Evolutionary conservation across 148 eudicot species (phyloP), one percentile per base, ranked within the genome.

Genomic region (Dysphania ambrosioides): DNA sequence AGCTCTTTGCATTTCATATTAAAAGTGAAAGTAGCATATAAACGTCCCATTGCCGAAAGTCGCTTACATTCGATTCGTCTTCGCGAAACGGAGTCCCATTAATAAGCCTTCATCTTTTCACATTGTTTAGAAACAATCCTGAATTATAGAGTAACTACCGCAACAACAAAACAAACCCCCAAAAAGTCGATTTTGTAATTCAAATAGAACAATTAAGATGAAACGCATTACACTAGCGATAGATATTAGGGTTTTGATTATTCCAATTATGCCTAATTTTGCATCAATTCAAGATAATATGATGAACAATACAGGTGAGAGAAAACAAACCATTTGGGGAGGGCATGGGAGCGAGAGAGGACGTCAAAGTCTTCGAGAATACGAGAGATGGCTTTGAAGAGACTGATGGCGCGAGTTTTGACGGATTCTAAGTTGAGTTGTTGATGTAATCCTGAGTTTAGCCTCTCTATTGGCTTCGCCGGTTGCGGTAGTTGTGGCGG

Each of bases 391-490:
- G 94, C 85, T 72, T 90, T 90, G 79, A 57, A 87, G 74, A 96
- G 90, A 34, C 94, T 87, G 13, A 85, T 73, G 13, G 97, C 97
- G 16, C 99, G 88, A 56, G 91, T 90, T 83, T 89, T 96, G 30
- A 96, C 86, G 0, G 90, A 87, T 15, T 92, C 91, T 51, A 96
- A 87, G 66, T 96, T 96, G 42, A 96, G 89, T 58, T 92, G 94
- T 70, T 90, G 97, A 63, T 82, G 89, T 55, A 92, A 84, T 38
- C 88, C 93, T 7, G 84, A 70, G 78, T 95, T 92, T 63, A 95
- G 77, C 51, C 79, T 73, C 87, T 90, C 97, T 66, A 81, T 93
- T 21, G 53, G 85, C 80, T 74, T 76, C 9, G 77, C 68, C 4
- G 84, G 74, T 62, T 72, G 85, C 57, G 69, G 87, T 9, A 66